A percentile compares a stretch with the other conserved stretches of the same genome.
Evolutionary conservation across 139 green algal species (phyloP).

Genomic region (Ulvella scutata): DNA sequence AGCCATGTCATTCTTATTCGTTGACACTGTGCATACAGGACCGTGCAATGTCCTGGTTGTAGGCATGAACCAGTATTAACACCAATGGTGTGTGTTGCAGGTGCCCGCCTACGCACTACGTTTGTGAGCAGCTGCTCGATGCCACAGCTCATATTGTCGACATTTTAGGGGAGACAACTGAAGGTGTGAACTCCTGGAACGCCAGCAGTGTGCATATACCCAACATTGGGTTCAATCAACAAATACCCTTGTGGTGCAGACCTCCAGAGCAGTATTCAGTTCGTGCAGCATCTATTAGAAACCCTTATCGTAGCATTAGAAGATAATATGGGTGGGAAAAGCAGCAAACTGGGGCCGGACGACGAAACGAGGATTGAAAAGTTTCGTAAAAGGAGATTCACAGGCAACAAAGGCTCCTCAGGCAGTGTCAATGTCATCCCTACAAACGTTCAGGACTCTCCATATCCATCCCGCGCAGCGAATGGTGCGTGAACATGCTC

Average conservation of each 20-base stretch:
- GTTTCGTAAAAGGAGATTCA: not conserved
- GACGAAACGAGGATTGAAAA: not conserved
- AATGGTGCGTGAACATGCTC: not conserved
- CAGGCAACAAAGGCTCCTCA: not conserved
- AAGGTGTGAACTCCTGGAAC: too few species aligned
- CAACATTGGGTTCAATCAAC: not conserved
- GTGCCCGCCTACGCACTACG: not conserved
- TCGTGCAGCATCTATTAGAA: not conserved
- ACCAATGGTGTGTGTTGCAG: not conserved
- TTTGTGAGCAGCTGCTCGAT: not conserved
- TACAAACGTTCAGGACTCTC: slow-evolving; percentile 1
- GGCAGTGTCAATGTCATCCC: not conserved
- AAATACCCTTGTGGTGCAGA: not conserved
- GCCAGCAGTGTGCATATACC: not conserved
- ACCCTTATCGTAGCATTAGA: not conserved
- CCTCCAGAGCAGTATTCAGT: not conserved
- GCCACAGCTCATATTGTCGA: not conserved
- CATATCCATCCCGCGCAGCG: not conserved
- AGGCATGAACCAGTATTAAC: too few species aligned
- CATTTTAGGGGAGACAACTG: too few species aligned
- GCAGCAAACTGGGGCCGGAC: not conserved
- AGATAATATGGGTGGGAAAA: not conserved
- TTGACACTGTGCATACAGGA: too few species aligned
- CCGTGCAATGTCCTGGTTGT: too few species aligned
- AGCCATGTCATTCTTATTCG: too few species aligned